Evolutionary conservation across 139 green algal species (phyloP).

Genomic region (Tetradesmus lagerheimii): DNA sequence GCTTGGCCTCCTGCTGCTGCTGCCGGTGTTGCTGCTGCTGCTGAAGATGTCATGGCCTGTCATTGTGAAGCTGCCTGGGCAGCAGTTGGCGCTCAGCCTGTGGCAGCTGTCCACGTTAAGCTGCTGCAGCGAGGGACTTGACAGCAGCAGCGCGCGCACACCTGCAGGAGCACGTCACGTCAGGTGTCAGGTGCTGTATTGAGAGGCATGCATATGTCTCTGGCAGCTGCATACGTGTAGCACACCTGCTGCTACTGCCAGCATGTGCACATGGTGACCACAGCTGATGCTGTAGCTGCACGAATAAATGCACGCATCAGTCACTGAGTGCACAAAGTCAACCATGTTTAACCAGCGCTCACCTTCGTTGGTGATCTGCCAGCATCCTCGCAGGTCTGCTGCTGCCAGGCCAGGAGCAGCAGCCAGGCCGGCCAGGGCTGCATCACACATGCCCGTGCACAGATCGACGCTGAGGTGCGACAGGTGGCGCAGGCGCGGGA

Average conservation of each 20-base stretch:
- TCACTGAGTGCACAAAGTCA: too few species aligned
- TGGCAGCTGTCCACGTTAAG: slow-evolving; percentile 39
- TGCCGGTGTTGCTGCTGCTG: not conserved
- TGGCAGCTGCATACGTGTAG: too few species aligned
- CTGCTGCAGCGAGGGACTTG: slow-evolving; percentile 15
- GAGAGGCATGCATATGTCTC: too few species aligned
- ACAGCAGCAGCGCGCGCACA: slow-evolving; percentile 7
- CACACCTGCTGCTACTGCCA: too few species aligned
- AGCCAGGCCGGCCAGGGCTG: not conserved
- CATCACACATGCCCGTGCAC: not conserved
- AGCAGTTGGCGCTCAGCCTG: slow-evolving; percentile 17
- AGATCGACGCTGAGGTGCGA: not conserved
- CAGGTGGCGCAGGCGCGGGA: not conserved
- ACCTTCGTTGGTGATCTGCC: slow-evolving; percentile 36
- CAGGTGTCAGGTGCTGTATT: not conserved
- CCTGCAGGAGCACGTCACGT: not conserved
- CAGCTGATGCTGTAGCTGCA: too few species aligned
- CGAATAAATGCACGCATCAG: too few species aligned
- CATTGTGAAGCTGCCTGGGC: not conserved
- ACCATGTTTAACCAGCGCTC: not conserved
- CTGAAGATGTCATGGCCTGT: not conserved
- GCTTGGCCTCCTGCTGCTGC: slow-evolving; percentile 21
- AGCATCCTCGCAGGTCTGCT: slow-evolving; percentile 8
- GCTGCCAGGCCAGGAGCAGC: not conserved
- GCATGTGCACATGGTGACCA: too few species aligned